A percentile compares a stretch with the other conserved stretches of the same genome.
Conservation (phyloP, 2,329 filamentous ascomycete species). For the Purpureocillium takamizusanense region DNA sequence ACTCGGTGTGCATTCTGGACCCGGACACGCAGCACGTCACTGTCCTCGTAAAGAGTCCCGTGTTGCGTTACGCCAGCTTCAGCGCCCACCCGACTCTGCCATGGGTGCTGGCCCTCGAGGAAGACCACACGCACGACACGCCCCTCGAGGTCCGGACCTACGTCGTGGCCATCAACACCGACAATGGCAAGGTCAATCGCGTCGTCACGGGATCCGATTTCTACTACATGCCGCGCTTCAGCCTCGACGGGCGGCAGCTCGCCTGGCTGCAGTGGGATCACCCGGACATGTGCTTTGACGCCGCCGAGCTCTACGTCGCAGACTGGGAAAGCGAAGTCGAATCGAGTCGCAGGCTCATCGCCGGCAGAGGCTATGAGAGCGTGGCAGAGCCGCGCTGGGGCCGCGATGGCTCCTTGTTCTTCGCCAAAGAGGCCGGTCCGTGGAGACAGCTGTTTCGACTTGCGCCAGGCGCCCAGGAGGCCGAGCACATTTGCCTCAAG, state of each 20-base stretch:
- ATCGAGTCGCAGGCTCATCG: conserved; percentile 23
- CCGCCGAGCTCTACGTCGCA: conserved; percentile 32
- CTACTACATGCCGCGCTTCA: conserved; percentile 41
- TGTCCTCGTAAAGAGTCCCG: conserved; percentile 19
- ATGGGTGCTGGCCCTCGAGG: conserved; percentile 42
- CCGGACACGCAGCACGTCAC: conserved; percentile 23
- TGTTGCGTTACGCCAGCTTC: conserved; percentile 37
- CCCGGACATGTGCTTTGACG: conserved; percentile 42
- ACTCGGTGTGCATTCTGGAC: conserved; percentile 32
- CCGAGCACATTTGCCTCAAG: conserved; percentile 21
- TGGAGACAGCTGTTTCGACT: conserved; percentile 38
- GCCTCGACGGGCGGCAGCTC: conserved; percentile 32
- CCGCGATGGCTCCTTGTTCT: conserved; percentile 37
- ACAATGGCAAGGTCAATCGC: conserved; percentile 29
- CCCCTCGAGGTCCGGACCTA: conserved; percentile 25
- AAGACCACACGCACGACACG: conserved; percentile 33
- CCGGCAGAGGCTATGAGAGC: conserved; percentile 31
- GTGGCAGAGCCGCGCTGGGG: conserved; percentile 43
- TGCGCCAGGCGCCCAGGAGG: conserved; percentile 14
- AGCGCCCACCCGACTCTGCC: conserved; percentile 24
- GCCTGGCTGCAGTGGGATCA: conserved; percentile 48
- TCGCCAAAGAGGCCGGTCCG: conserved; percentile 33
- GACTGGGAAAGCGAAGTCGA: conserved; percentile 28
- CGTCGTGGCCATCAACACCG: conserved; percentile 28
- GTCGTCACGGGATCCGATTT: conserved; percentile 40